Percentiles rank a stretch among this genome's conserved stretches.
Conservation (phyloP, 805 yeast species). For the Candida ponderosae region DNA sequence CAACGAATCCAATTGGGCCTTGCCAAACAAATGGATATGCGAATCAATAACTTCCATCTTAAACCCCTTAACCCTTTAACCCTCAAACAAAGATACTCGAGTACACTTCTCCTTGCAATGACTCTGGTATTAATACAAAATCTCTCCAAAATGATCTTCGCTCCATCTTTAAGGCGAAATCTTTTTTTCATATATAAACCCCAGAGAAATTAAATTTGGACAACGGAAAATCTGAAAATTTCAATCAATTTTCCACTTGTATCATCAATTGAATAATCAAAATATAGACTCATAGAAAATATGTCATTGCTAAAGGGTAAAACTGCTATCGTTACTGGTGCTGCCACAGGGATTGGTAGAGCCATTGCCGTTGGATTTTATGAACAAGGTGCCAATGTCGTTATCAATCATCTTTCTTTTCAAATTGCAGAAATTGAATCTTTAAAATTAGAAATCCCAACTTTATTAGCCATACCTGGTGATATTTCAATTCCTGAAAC, state of each 20-base stretch:
- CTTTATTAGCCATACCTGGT: conserved; percentile 31
- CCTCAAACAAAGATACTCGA: too few species aligned
- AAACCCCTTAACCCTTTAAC: too few species aligned
- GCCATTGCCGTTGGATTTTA: conserved; percentile 36
- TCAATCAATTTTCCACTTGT: too few species aligned
- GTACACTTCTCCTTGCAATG: too few species aligned
- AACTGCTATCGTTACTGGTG: conserved; percentile 36
- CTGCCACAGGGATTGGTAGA: conserved; percentile 38
- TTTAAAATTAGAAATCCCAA: conserved; percentile 11
- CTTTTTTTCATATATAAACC: too few species aligned
- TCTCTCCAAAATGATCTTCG: too few species aligned
- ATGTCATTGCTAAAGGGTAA: conserved; percentile 22
- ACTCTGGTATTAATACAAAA: too few species aligned
- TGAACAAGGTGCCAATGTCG: conserved; percentile 33
- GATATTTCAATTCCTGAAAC: conserved; percentile 35
- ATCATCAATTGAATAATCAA: too few species aligned
- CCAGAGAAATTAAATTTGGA: too few species aligned
- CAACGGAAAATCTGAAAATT: too few species aligned
- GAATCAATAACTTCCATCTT: conserved; percentile 9
- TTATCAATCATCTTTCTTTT: conserved; percentile 25
- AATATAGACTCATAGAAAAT: too few species aligned
- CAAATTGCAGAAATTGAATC: conserved; percentile 12
- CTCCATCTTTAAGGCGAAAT: too few species aligned
- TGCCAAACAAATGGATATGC: conserved; percentile 13
- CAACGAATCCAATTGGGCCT: conserved; percentile 5